Evolutionary conservation across 352 stramenopile genomes (phyloP).

Genomic region (Pythium myriotylum): DNA sequence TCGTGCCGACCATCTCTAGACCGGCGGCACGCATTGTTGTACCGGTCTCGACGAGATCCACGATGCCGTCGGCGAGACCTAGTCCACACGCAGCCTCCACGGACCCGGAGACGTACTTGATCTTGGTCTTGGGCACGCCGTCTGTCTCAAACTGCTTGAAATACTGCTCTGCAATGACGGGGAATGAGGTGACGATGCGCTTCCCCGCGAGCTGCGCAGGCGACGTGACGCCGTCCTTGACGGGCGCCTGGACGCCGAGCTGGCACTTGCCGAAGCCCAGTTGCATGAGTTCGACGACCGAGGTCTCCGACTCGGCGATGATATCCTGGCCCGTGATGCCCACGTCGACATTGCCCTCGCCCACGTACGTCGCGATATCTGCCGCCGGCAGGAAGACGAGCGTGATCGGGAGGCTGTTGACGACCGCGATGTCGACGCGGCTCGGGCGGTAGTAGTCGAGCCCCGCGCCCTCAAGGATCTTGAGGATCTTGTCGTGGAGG

Average conservation of each 20-base stretch:
- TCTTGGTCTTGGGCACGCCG: slow-evolving; percentile 65
- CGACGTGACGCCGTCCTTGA: slow-evolving; percentile 83
- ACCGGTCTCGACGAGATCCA: slow-evolving; percentile 98
- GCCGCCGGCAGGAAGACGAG: slow-evolving; percentile 97
- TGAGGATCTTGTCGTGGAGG: slow-evolving; percentile 96
- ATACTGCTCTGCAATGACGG: slow-evolving; percentile 92
- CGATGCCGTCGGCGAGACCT: slow-evolving; percentile 97
- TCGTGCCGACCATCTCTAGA: slow-evolving; percentile 94
- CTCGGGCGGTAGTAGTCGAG: slow-evolving; percentile 94
- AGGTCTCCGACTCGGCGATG: slow-evolving; percentile 90
- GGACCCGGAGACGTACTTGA: slow-evolving; percentile 98
- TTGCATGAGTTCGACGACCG: slow-evolving; percentile 92
- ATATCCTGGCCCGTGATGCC: slow-evolving; percentile 98
- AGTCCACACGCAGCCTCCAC: slow-evolving; percentile 97
- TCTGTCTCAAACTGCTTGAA: slow-evolving; percentile 92
- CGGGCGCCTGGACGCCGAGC: slow-evolving; percentile 95
- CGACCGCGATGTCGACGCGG: slow-evolving; percentile 93
- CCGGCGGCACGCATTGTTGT: slow-evolving; percentile 98
- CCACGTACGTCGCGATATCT: slow-evolving; percentile 98
- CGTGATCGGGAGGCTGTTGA: slow-evolving; percentile 93
- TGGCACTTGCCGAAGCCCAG: slow-evolving; percentile 96
- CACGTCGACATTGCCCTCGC: slow-evolving; percentile 97
- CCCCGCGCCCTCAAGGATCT: slow-evolving; percentile 95
- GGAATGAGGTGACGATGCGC: slow-evolving; percentile 98
- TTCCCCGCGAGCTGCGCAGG: slow-evolving; percentile 90